phyloP scores from a whole-genome alignment of 257 asterid genomes.

The Marsdenia floribunda region DNA sequence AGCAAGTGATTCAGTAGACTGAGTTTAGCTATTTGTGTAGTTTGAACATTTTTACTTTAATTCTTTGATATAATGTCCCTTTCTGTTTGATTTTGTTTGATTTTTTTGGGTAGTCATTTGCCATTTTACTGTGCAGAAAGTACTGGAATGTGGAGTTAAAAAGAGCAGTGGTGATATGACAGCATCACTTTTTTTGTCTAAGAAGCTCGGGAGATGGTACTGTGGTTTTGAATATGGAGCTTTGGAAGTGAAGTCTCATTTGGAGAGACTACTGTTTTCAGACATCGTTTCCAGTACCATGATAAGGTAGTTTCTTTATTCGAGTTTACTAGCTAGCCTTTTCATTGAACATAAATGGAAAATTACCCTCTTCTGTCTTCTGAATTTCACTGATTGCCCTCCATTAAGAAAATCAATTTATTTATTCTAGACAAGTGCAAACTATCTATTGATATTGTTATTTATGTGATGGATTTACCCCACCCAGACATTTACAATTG shows the following conservation, averaged over 20 bases:
- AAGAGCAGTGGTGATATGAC: conserved; percentile 55
- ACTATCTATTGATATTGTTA: background rate
- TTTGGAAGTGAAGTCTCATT: conserved; percentile 67
- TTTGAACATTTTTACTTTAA: background rate
- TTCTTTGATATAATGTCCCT: background rate
- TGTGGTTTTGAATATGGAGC: conserved; percentile 82
- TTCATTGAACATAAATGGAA: conserved; percentile 2
- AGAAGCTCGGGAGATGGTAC: conserved; percentile 52
- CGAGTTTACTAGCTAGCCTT: background rate
- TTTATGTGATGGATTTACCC: background rate
- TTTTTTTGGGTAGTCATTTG: background rate
- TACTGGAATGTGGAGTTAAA: conserved; percentile 78
- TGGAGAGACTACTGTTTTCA: conserved; percentile 60
- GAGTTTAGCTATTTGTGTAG: background rate
- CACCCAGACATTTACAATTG: background rate
- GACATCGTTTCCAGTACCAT: conserved; percentile 58
- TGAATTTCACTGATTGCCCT: background rate
- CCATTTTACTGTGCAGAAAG: conserved; percentile 47
- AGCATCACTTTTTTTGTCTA: conserved; percentile 71
- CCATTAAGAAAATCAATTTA: background rate
- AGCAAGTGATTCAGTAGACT: background rate
- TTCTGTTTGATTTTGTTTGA: background rate
- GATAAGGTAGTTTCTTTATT: conserved; percentile 49
- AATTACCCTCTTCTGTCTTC: background rate
- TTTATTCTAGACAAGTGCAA: background rate